Conservation (phyloP, 164 flowering plant genomes). For the Liriodendron chinense region DNA sequence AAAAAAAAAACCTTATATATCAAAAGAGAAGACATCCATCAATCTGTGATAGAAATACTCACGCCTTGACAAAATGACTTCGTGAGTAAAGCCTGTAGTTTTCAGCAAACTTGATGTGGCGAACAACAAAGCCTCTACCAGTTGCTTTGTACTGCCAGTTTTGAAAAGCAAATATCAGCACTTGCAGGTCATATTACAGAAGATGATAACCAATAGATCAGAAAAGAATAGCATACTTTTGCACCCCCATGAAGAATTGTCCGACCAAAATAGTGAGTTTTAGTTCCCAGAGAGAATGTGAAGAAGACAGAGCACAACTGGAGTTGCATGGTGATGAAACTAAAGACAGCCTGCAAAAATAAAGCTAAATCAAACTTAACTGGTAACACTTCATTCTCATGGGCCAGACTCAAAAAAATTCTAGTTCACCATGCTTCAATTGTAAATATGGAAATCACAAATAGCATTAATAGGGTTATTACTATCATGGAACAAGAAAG, state of each 20-base stretch:
- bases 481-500: not conserved
- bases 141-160: constrained; percentile 84
- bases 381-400: not conserved
- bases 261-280: constrained; percentile 98
- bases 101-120: constrained; percentile 95
- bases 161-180: constrained; percentile 7
- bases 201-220: not conserved
- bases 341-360: constrained; percentile 78
- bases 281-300: constrained; percentile 94
- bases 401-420: not conserved
- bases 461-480: not conserved
- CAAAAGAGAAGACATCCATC: not conserved
- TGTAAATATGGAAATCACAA: not conserved
- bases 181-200: not conserved
- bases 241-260: constrained; percentile 99
- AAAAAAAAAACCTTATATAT: not conserved
- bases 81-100: constrained; percentile 96
- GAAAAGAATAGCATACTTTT: constrained; percentile 46
- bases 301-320: constrained; percentile 96
- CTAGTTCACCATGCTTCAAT: not conserved
- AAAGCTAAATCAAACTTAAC: not conserved
- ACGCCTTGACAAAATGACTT: constrained; percentile 98
- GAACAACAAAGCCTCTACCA: constrained; percentile 98
- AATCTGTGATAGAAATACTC: constrained; percentile 28
- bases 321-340: constrained; percentile 96